phyloP scores from a whole-genome alignment of 768 basidiomycete species.

The Tricholoma furcatifolium region DNA sequence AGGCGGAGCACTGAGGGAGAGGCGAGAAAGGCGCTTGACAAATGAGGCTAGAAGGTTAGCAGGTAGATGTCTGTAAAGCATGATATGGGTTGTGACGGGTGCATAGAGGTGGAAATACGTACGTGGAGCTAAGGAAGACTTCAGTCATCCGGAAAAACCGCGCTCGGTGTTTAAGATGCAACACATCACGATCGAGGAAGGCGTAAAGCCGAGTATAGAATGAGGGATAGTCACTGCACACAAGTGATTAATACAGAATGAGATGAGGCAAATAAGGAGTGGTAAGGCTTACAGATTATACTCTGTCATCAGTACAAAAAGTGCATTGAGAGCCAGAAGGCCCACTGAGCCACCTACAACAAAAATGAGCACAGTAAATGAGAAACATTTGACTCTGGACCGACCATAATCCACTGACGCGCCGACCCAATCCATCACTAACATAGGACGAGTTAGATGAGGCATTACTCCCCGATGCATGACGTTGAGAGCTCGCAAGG shows the following conservation, averaged over 20 bases:
- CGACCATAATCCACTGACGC: constrained; percentile 79
- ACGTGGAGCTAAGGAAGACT: constrained; percentile 91
- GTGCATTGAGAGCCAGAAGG: constrained; percentile 84
- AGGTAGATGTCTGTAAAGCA: constrained; percentile 65
- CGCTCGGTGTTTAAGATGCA: constrained; percentile 91
- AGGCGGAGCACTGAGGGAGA: constrained; percentile 84
- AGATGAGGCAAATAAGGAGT: constrained; percentile 3
- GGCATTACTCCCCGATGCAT: constrained; percentile 86
- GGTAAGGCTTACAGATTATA: constrained; percentile 78
- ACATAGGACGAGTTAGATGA: constrained; percentile 70
- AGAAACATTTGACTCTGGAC: constrained; percentile 17
- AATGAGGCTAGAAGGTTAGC: constrained; percentile 92
- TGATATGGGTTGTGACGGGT: not conserved
- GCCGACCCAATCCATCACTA: constrained; percentile 92
- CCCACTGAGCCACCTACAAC: constrained; percentile 76
- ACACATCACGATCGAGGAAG: constrained; percentile 82
- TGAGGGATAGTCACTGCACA: constrained; percentile 83
- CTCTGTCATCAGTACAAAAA: constrained; percentile 88
- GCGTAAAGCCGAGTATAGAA: constrained; percentile 93
- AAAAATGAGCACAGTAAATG: not conserved
- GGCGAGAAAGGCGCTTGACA: constrained; percentile 83
- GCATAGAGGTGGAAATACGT: constrained; percentile 21
- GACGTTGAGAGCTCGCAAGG: constrained; percentile 64
- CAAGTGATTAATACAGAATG: not conserved
- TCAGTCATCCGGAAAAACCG: constrained; percentile 94